A percentile compares a stretch with the other conserved stretches of the same genome.
These are phyloP conservation scores for Asterophora parasitica DNA, from an alignment of 768 basidiomycete genomes.

Conservation along the genomic window DNA sequence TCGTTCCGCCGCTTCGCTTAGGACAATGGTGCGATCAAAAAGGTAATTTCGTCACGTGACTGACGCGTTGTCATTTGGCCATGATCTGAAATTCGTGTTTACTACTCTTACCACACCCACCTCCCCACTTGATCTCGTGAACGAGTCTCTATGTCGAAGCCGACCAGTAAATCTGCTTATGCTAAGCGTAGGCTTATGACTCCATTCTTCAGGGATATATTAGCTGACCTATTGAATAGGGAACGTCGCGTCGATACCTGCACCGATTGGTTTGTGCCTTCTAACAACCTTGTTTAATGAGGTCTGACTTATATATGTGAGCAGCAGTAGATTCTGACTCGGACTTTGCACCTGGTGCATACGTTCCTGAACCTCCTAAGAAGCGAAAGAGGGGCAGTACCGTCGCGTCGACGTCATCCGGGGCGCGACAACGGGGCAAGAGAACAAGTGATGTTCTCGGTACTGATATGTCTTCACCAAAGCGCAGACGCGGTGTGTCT, in stretches of 20 bases:
- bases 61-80: slow-evolving; percentile 11
- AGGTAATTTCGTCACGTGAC: slow-evolving; percentile 12
- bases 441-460: slow-evolving; percentile 9
- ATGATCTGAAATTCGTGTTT: too few species aligned
- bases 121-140: not conserved
- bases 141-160: slow-evolving; percentile 27
- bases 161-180: slow-evolving; percentile 29
- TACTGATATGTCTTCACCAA: not conserved
- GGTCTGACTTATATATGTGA: not conserved
- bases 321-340: slow-evolving; percentile 45
- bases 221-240: slow-evolving; percentile 19
- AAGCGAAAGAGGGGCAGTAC: slow-evolving; percentile 23
- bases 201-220: not conserved
- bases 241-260: slow-evolving; percentile 27
- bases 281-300: not conserved
- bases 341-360: slow-evolving; percentile 42
- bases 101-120: not conserved
- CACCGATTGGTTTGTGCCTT: slow-evolving; percentile 29
- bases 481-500: slow-evolving; percentile 5
- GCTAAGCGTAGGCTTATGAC: slow-evolving; percentile 24
- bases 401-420: slow-evolving; percentile 3
- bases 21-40: not conserved
- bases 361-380: slow-evolving; percentile 26
- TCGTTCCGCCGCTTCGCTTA: not conserved
- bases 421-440: slow-evolving; percentile 16